A percentile compares a stretch with the other conserved stretches of the same genome.
Evolutionary conservation across 208 protist species (phyloP).

Genomic region (Porcisia hertigi): DNA sequence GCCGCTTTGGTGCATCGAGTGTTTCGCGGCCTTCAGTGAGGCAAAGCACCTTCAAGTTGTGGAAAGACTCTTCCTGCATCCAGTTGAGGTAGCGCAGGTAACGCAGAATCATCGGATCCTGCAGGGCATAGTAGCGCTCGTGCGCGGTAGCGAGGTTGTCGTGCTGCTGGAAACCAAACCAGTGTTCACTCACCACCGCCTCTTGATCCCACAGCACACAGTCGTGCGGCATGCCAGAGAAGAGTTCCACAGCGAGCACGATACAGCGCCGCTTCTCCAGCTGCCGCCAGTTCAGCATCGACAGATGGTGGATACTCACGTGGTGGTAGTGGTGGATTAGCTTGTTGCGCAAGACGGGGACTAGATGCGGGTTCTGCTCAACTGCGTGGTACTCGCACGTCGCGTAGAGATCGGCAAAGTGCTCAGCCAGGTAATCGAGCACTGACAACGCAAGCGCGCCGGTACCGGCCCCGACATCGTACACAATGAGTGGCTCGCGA

Average conservation of each 20-base stretch:
- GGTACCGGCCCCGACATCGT: constrained; percentile 88
- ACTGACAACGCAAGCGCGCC: constrained; percentile 76
- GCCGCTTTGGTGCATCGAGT: constrained; percentile 59
- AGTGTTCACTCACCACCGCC: constrained; percentile 80
- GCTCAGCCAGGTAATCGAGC: constrained; percentile 83
- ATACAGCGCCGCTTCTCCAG: constrained; percentile 74
- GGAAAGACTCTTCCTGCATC: constrained; percentile 88
- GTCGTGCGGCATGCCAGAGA: constrained; percentile 86
- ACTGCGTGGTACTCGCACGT: constrained; percentile 85
- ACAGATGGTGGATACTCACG: constrained; percentile 76
- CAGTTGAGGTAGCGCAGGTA: constrained; percentile 87
- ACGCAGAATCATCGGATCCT: constrained; percentile 80
- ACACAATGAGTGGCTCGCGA: constrained; percentile 84
- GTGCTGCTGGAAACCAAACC: constrained; percentile 78
- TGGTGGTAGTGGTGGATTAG: constrained; percentile 85
- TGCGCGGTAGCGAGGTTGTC: constrained; percentile 77
- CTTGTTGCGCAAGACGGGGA: constrained; percentile 67
- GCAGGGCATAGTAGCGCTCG: constrained; percentile 63
- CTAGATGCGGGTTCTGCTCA: constrained; percentile 76
- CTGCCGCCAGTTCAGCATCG: constrained; percentile 80
- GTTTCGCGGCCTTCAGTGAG: constrained; percentile 75
- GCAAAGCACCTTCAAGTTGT: constrained; percentile 84
- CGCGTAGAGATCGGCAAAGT: constrained; percentile 81
- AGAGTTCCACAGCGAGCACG: constrained; percentile 79
- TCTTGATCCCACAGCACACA: constrained; percentile 77